These are phyloP conservation scores for Colletotrichum sp. DNA, from an alignment of 2,329 filamentous ascomycete species.

Conservation along the genomic window DNA sequence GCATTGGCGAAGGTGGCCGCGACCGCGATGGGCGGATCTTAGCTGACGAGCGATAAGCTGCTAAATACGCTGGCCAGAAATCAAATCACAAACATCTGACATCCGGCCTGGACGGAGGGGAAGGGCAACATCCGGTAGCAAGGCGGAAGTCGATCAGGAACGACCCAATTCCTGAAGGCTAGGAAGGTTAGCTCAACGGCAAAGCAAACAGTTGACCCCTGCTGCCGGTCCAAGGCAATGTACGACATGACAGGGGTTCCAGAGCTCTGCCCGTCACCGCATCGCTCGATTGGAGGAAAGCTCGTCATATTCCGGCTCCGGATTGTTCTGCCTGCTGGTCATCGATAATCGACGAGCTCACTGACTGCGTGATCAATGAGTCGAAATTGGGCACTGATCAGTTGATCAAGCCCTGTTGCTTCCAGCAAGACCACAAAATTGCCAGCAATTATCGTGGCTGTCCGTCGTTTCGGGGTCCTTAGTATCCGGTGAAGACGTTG, in stretches of 20 bases:
- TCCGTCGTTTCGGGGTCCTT: neutral
- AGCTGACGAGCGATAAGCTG: neutral
- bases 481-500: neutral
- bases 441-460: neutral
- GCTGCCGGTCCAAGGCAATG: neutral
- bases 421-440: neutral
- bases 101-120: neutral
- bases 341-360: neutral
- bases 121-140: neutral
- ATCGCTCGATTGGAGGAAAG: neutral
- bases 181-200: conserved; percentile 12
- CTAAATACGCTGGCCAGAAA: neutral
- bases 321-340: neutral
- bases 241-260: conserved; percentile 19
- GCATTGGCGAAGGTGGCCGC: neutral
- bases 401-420: neutral
- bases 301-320: neutral
- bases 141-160: neutral
- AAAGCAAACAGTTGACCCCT: conserved; percentile 14
- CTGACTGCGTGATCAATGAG: neutral
- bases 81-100: neutral
- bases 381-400: neutral
- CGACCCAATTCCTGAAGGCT: neutral
- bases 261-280: neutral
- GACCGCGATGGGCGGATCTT: neutral